Base-by-base conservation (phyloP, 2,329 filamentous ascomycete genomes). In the Whalleya microplaca region DNA sequence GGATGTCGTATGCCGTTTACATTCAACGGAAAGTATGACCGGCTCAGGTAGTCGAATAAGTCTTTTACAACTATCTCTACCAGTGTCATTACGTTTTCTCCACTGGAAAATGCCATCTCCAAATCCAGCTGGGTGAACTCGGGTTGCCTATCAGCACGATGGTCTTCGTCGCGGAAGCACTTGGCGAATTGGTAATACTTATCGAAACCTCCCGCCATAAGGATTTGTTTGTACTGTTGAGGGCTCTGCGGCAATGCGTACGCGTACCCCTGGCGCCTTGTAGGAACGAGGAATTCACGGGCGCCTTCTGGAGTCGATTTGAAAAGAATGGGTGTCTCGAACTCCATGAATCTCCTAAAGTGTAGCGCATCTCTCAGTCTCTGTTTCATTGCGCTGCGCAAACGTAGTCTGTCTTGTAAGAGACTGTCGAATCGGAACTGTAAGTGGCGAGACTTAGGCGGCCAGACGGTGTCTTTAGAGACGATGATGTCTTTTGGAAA, bases 301-400 rank as follows among this genome's bases (percentile, higher is more conserved):
- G 95, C 96, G 0, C 95, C 95, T 76, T 99, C 95, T 0, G 95
- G 92, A 0, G 95, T 99, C 0, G 95, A 97, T 73, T 98, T 99
- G 83, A 99, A 99, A 0, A 99, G 81, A 3, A 97, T 78, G 0
- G 95, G 95, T 0, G 95, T 99, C 72, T 99, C 95, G 29, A 98
- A 84, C 64, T 98, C 90, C 12, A 83, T 78, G 67, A 82, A 79
- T 8, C 79, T 69, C 45, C 81, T 79, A 60, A 79, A 85, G 29
- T 80, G 74, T 55, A 79, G 79, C 3, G 77, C 79, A 40, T 75
- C 6, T 4, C 57, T 27, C 3, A 67, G 18, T 10, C 0, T 9
- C 0, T 1, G 1, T 2, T 52, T 78, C 3, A 88, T 80, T 62
- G 80, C 78, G 21, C 85, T 81, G n/a, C 96, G 85, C 61, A 94